Conservation (phyloP, 176 grass and related monocot species). For the Oryza glumipatula region DNA sequence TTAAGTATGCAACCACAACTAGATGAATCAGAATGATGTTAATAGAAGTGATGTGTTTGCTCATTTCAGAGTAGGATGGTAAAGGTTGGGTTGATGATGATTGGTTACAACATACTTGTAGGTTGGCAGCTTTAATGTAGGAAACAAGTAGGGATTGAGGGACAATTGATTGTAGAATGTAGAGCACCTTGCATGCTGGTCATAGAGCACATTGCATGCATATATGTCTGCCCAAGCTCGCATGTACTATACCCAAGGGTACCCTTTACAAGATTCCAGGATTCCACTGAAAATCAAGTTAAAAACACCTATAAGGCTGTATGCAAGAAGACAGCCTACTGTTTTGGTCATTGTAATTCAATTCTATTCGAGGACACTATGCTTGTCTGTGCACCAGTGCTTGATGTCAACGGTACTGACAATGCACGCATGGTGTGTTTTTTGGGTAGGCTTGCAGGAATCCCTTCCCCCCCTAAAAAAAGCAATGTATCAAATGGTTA, state of each 20-base stretch:
- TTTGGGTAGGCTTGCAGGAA: not conserved
- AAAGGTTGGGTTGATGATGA: not conserved
- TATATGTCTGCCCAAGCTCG: not conserved
- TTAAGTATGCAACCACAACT: not conserved
- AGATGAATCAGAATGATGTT: not conserved
- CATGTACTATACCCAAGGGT: not conserved
- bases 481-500: not conserved
- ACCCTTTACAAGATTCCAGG: not conserved
- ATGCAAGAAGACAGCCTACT: not conserved
- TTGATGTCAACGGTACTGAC: not conserved
- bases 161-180: not conserved
- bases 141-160: conserved; percentile 1
- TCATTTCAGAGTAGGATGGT: not conserved
- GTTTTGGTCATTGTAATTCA: not conserved
- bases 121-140: not conserved
- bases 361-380: not conserved
- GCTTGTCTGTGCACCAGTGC: not conserved
- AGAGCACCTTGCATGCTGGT: not conserved
- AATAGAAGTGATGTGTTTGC: not conserved
- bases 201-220: not conserved
- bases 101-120: not conserved
- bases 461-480: not conserved
- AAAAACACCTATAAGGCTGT: not conserved
- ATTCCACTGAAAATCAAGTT: not conserved
- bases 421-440: not conserved